Percentiles rank a stretch among this genome's conserved stretches.
These are phyloP conservation scores for Podospora australis DNA, from an alignment of 495 filamentous ascomycete species.

Conservation along the genomic window DNA sequence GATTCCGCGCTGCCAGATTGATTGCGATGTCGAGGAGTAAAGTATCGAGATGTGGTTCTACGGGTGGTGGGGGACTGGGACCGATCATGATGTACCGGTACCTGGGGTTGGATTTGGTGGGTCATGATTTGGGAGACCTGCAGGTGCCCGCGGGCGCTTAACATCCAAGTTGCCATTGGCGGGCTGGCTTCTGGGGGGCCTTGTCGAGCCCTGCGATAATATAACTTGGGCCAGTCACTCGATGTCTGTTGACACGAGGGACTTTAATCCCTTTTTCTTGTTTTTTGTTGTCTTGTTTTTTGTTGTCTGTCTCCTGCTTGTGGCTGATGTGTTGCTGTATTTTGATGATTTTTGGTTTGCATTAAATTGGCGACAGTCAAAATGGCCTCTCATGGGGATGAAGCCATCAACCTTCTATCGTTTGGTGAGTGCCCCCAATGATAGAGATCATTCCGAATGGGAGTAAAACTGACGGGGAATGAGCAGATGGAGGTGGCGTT, in stretches of 20 bases:
- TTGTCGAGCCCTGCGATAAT: neutral
- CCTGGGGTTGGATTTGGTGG: too few relatives aligned
- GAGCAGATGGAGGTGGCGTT: slow-evolving; percentile 33
- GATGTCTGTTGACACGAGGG: neutral
- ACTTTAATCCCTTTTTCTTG: neutral
- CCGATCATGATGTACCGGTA: too few relatives aligned
- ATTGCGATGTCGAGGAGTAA: neutral
- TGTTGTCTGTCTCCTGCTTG: too few relatives aligned
- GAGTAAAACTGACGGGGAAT: neutral
- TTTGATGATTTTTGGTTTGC: too few relatives aligned
- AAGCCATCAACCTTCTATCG: slow-evolving; percentile 14
- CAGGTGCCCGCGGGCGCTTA: neutral
- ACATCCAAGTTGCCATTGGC: neutral
- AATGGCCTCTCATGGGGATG: slow-evolving; percentile 1
- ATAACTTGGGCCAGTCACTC: neutral
- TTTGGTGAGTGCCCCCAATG: slow-evolving; percentile 9
- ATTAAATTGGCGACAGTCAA: too few relatives aligned
- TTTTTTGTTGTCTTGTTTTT: too few relatives aligned
- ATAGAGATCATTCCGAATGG: neutral
- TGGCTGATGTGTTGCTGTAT: too few relatives aligned
- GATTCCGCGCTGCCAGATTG: neutral
- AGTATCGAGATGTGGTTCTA: too few relatives aligned
- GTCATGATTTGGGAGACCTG: neutral
- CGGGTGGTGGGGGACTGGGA: too few relatives aligned
- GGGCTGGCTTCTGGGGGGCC: neutral